Evolutionary conservation across 306 rosid species (phyloP), one percentile per base, ranked within the genome.

Genomic region (Citrullus colocynthis): DNA sequence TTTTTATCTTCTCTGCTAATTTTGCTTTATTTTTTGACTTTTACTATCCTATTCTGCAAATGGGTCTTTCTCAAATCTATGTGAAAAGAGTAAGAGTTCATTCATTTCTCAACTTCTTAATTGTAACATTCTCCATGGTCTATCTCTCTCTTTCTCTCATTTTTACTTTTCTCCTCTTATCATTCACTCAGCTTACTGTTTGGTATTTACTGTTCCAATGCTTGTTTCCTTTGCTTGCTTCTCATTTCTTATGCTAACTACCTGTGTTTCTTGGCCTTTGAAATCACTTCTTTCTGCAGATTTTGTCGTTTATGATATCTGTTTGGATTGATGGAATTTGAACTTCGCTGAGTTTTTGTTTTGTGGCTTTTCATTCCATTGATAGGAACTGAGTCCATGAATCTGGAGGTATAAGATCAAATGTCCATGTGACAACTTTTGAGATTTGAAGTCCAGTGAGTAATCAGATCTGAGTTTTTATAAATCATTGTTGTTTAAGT

Each of bases 401-500:
- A 82, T 85, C 80, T 82, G 78, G 78, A 79, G 79, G 81, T 59
- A 28, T 39, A 67, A 78, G 74, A 80, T 28, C 83, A 86, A 87
- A 82, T 88, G 78, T 75, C 81, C 77, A 34, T 42, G 80, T 66
- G 75, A 63, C 67, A 72, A 48, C 79, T 80, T 64, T 61, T 69
- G 80, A 85, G 88, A 83, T 82, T 84, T 84, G 85, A 79, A 77
- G 80, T 83, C 81, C 41, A 49, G 96, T 89, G 83, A 89, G 96
- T 85, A 62, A 63, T 80, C 91, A 87, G 94, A 93, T 93, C 96
- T 91, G 89, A 89, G 80, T 52, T 54, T 36, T 21, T 20, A 34
- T 63, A 18, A 48, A 36, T 60, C 52, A 61, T 57, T 72, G 57
- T 80, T 52, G 28, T 74, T 37, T 62, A 2, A 73, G 77, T 78